Evolutionary conservation across 2,329 filamentous ascomycete species (phyloP), one percentile per base, ranked within the genome.

Genomic region (Trichoderma endophyticum): DNA sequence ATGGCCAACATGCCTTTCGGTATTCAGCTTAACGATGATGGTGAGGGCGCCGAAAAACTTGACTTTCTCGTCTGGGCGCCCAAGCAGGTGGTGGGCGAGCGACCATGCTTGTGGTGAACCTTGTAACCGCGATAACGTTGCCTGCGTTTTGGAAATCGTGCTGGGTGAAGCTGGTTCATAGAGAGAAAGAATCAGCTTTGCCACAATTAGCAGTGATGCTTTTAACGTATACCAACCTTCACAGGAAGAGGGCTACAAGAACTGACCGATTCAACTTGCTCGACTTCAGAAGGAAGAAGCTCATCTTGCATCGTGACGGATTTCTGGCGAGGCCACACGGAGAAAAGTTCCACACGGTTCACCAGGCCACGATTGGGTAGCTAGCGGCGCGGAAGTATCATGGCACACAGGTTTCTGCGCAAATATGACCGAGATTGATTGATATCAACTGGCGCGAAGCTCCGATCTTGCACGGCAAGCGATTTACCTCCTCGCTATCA

Each of bases 21-120:
- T 92, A 79, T 98, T 98, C 72, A 98, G 89, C 83, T 98, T 99
- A 77, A 98, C 90, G 65, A 94, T 97, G 75, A 98, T 92, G 0
- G 95, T 98, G 72, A 98, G 86, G 34, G 95, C 95, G 15, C 94
- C 96, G 79, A 97, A 97, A 82, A 98, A 98, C 75, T 92, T 92
- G 75, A 96, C 89, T 77, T 95, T 91, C 73, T 92, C 88, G 75
- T 93, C 90, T 26, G 88, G 83, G 73, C 89, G 90, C 65, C 84
- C 84, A 12, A 98, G 84, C 15, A 98, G 85, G 66, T 89, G 89
- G 78, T 95, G 91, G 24, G 94, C 94, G 60, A 98, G 86, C 71
- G 92, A 87, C 96, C 96, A 99, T 70, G 94, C 95, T 77, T 93
- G 87, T 2, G 91, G 86, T 3, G 93, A 93, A 75, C 90, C 90